Conservation (phyloP, 768 basidiomycete species). For the Asterophora lycoperdoides region DNA sequence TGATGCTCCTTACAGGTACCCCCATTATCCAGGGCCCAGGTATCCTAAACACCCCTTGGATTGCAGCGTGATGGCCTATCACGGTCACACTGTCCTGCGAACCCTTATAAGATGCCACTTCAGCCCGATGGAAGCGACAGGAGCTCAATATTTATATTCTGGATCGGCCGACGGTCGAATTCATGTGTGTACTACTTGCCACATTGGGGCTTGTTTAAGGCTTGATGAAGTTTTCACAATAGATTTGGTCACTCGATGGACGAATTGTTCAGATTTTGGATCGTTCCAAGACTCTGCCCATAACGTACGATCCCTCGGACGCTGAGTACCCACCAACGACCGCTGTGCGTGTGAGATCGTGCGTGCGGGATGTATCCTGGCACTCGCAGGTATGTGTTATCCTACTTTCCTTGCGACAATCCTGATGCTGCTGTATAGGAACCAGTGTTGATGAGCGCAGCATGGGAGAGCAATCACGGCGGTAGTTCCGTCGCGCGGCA, state of each 20-base stretch:
- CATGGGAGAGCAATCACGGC: conserved; percentile 66
- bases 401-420: neutral
- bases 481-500: conserved; percentile 86
- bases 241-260: conserved; percentile 97
- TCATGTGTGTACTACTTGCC: conserved; percentile 50
- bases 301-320: conserved; percentile 69
- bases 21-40: conserved; percentile 60
- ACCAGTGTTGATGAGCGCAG: conserved; percentile 89
- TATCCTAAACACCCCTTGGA: conserved; percentile 74
- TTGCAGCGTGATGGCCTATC: conserved; percentile 93
- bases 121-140: conserved; percentile 89
- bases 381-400: conserved; percentile 61
- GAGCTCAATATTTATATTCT: conserved; percentile 90
- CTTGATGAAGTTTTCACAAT: conserved; percentile 2
- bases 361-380: conserved; percentile 96
- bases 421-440: conserved; percentile 39
- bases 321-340: conserved; percentile 36
- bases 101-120: conserved; percentile 97
- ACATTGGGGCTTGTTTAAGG: conserved; percentile 4
- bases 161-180: conserved; percentile 84
- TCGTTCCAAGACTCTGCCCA: conserved; percentile 66
- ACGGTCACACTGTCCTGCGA: conserved; percentile 84
- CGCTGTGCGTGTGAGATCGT: conserved; percentile 35
- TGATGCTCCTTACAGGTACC: conserved; percentile 40
- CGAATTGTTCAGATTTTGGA: conserved; percentile 79